Evolutionary conservation across 1,284 basidiomycete genomes (phyloP).

Genomic region (Cryptococcus sp.): DNA sequence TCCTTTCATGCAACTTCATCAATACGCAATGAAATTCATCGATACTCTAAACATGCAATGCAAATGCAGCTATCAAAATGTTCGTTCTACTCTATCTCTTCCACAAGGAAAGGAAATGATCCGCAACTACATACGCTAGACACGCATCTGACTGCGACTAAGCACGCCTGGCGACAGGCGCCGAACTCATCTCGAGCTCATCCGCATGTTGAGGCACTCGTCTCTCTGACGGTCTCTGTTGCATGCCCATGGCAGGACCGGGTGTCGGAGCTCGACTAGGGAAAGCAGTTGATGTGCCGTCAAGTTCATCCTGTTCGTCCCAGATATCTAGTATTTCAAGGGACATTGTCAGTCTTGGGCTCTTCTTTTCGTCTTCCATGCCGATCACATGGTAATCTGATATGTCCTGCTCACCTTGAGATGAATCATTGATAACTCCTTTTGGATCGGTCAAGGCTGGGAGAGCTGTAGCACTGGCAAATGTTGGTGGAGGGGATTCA

Average conservation of each 20-base stretch:
- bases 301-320: conserved; percentile 34
- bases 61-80: too few species aligned
- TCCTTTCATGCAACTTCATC: too few species aligned
- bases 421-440: conserved; percentile 44
- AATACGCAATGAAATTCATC: too few species aligned
- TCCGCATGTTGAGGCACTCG: too few species aligned
- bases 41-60: too few species aligned
- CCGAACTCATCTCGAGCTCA: too few species aligned
- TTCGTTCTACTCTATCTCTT: too few species aligned
- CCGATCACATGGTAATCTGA: background rate
- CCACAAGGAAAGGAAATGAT: too few species aligned
- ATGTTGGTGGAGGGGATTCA: conserved; percentile 47
- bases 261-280: conserved; percentile 36
- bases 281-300: conserved; percentile 11
- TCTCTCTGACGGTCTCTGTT: background rate
- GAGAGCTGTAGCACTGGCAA: conserved; percentile 41
- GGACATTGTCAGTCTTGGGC: background rate
- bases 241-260: conserved; percentile 11
- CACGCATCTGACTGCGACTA: too few species aligned
- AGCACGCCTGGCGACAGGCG: too few species aligned
- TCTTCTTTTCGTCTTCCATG: background rate
- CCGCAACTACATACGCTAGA: too few species aligned
- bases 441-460: conserved; percentile 37
- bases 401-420: conserved; percentile 27
- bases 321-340: conserved; percentile 34